These are phyloP conservation scores for Aspergillus ruber DNA, from an alignment of 2,329 filamentous ascomycete species.

Conservation along the genomic window DNA sequence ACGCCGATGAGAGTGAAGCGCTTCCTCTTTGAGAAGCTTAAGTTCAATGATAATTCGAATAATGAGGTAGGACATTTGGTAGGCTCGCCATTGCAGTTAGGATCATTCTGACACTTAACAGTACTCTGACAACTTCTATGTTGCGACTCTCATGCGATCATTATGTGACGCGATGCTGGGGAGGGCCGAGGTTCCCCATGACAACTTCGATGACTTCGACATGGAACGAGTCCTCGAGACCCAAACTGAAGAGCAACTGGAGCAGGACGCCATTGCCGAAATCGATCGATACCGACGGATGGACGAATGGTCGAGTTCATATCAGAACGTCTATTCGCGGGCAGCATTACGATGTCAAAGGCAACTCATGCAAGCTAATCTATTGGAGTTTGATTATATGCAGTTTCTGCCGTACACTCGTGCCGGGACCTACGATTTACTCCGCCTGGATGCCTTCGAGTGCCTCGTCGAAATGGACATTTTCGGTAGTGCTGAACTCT, in stretches of 20 bases:
- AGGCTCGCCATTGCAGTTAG: neutral
- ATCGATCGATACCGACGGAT: conserved; percentile 58
- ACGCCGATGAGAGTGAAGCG: conserved; percentile 72
- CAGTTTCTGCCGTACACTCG: conserved; percentile 58
- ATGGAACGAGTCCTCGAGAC: conserved; percentile 44
- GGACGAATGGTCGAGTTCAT: conserved; percentile 62
- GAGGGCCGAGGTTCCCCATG: conserved; percentile 29
- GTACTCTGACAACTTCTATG: conserved; percentile 84
- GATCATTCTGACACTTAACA: conserved; percentile 24
- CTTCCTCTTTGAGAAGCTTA: conserved; percentile 82
- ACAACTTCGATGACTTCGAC: conserved; percentile 40
- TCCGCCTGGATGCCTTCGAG: conserved; percentile 54
- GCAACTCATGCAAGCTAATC: conserved; percentile 48
- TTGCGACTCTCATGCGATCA: conserved; percentile 68
- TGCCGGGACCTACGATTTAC: conserved; percentile 53
- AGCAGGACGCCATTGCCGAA: conserved; percentile 52
- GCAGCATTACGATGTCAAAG: conserved; percentile 56
- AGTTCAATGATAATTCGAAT: conserved; percentile 89
- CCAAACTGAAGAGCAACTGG: conserved; percentile 49
- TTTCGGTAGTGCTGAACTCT: conserved; percentile 44
- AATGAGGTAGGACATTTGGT: conserved; percentile 51
- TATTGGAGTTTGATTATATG: conserved; percentile 47
- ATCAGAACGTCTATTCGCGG: conserved; percentile 57
- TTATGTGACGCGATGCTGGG: conserved; percentile 51
- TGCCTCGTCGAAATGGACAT: conserved; percentile 53